A percentile compares a stretch with the other conserved stretches of the same genome.
phyloP scores from a whole-genome alignment of 768 basidiomycete genomes.

The Sutorius australiensis region DNA sequence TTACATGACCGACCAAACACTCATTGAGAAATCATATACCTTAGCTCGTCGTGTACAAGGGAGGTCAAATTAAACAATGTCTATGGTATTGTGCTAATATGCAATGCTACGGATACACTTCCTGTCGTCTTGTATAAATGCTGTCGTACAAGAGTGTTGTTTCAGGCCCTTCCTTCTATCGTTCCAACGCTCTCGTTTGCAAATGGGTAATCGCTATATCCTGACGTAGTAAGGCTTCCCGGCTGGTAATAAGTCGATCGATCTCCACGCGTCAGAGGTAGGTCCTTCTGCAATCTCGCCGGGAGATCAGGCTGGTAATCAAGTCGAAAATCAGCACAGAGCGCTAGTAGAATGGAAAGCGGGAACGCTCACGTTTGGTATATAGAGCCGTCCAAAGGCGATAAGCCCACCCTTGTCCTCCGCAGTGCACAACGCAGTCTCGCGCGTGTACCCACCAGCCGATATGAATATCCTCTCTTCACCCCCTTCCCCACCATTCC shows the following conservation, averaged over 20 bases:
- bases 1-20: background rate
- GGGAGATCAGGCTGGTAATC: slow-evolving; percentile 32
- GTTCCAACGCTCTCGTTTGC: slow-evolving; percentile 7
- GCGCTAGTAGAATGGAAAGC: too few relatives aligned
- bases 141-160: background rate
- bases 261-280: slow-evolving; percentile 19
- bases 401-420: slow-evolving; percentile 24
- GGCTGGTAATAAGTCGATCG: slow-evolving; percentile 20
- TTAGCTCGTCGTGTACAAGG: background rate
- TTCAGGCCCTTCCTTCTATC: background rate
- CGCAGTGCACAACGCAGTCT: slow-evolving; percentile 36
- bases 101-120: background rate
- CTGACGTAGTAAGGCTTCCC: slow-evolving; percentile 23
- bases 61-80: background rate
- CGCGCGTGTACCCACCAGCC: slow-evolving; percentile 43
- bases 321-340: background rate
- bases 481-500: slow-evolving; percentile 32
- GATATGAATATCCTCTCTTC: slow-evolving; percentile 34
- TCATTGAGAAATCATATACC: background rate
- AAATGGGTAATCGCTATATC: slow-evolving; percentile 32
- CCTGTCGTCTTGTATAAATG: background rate
- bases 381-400: slow-evolving; percentile 37
- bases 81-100: background rate
- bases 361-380: slow-evolving; percentile 35
- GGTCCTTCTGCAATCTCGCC: slow-evolving; percentile 20